Evolutionary conservation across 805 yeast species (phyloP).

Genomic region (Yarrowia yakushimensis): DNA sequence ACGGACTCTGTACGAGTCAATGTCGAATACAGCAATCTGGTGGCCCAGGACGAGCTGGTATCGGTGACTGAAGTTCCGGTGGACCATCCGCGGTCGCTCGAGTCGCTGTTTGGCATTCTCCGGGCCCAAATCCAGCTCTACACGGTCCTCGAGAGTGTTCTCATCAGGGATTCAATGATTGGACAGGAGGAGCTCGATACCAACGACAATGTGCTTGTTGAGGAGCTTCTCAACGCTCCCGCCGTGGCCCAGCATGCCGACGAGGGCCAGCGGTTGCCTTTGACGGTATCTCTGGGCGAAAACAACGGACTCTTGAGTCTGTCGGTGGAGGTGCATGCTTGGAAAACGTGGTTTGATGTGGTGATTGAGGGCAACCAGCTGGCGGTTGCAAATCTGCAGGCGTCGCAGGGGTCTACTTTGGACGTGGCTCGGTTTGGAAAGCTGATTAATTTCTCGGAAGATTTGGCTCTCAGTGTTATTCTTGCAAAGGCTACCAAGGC

Average conservation of each 20-base stretch:
- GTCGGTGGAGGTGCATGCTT: conserved; percentile 13
- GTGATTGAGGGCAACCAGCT: neutral
- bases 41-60: conserved; percentile 33
- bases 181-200: conserved; percentile 10
- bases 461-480: neutral
- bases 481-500: no score
- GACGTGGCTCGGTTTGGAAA: neutral
- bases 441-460: conserved; percentile 6
- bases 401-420: neutral
- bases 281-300: conserved; percentile 11
- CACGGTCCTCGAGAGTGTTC: conserved; percentile 27
- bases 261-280: neutral
- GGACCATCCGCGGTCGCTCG: conserved; percentile 34
- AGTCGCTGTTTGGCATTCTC: conserved; percentile 30
- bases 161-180: conserved; percentile 11
- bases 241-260: neutral
- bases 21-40: conserved; percentile 31
- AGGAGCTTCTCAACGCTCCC: conserved; percentile 15
- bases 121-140: conserved; percentile 28
- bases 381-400: neutral
- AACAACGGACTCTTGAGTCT: conserved; percentile 8
- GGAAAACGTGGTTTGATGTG: conserved; percentile 17
- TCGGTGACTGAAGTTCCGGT: conserved; percentile 34
- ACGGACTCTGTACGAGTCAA: conserved; percentile 25
- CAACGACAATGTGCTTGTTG: conserved; percentile 15